A percentile compares a stretch with the other conserved stretches of the same genome.
Conservation (phyloP, 2,329 filamentous ascomycete genomes). For the Microdochium trichocladiopsis region DNA sequence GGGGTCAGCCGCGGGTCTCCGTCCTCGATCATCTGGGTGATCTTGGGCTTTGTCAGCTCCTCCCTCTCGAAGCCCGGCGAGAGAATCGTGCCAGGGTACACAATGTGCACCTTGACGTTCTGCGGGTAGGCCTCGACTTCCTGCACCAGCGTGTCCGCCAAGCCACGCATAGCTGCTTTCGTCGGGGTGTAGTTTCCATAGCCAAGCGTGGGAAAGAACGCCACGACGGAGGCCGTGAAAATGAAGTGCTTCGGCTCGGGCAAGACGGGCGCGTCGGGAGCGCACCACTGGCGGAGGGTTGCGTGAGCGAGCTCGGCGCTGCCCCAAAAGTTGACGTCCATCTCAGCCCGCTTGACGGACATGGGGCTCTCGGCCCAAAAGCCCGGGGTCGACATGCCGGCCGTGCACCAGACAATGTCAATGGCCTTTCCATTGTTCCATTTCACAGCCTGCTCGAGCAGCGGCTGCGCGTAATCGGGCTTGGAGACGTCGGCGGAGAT, state of each 20-base stretch:
- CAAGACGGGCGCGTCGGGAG: slow-evolving; percentile 34
- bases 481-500: slow-evolving; percentile 77
- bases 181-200: slow-evolving; percentile 79
- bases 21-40: slow-evolving; percentile 75
- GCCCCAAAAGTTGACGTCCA: slow-evolving; percentile 91
- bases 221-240: slow-evolving; percentile 73
- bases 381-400: slow-evolving; percentile 65
- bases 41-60: slow-evolving; percentile 68
- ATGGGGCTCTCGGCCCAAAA: slow-evolving; percentile 73
- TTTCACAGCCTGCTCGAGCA: slow-evolving; percentile 63
- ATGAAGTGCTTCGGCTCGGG: slow-evolving; percentile 67
- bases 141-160: slow-evolving; percentile 77
- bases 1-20: slow-evolving; percentile 75
- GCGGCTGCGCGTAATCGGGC: slow-evolving; percentile 58
- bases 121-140: slow-evolving; percentile 84
- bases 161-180: slow-evolving; percentile 76
- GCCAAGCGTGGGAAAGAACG: slow-evolving; percentile 71
- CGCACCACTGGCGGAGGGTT: slow-evolving; percentile 68
- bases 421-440: slow-evolving; percentile 73
- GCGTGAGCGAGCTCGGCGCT: slow-evolving; percentile 81
- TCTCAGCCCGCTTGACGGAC: slow-evolving; percentile 63
- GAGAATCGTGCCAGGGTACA: slow-evolving; percentile 79
- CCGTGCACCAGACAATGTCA: slow-evolving; percentile 88
- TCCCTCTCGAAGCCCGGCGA: slow-evolving; percentile 70
- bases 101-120: slow-evolving; percentile 71